phyloP scores from a whole-genome alignment of 345 rosid genomes.

The Lagerstroemia speciosa region DNA sequence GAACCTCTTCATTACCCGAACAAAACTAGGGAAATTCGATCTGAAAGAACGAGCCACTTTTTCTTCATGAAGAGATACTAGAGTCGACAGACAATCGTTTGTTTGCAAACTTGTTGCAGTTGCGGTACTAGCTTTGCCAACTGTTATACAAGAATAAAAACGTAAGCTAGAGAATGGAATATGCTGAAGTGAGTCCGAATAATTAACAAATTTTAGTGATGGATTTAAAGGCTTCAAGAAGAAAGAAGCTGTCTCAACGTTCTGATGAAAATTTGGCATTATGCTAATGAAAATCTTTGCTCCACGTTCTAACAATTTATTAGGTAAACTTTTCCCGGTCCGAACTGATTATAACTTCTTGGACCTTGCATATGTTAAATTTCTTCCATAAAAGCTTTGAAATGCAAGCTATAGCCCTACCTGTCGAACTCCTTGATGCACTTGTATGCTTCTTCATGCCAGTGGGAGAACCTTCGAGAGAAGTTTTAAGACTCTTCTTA shows the following conservation, averaged over 20 bases:
- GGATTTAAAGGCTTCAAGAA: neutral
- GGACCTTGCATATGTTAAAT: neutral
- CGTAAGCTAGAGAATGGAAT: neutral
- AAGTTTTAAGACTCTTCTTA: conserved; percentile 20
- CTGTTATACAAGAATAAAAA: conserved; percentile 1
- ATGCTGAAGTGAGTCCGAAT: too few species aligned
- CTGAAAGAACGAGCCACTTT: conserved; percentile 41
- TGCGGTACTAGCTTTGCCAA: conserved; percentile 12
- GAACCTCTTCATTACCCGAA: conserved; percentile 53
- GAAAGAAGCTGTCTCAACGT: neutral
- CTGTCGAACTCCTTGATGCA: conserved; percentile 12
- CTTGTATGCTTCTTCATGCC: conserved; percentile 17
- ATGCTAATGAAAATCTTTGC: neutral
- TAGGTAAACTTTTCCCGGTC: neutral
- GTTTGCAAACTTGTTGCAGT: conserved; percentile 12
- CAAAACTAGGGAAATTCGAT: conserved; percentile 45
- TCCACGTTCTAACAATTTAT: neutral
- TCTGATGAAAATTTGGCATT: neutral
- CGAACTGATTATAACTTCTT: neutral
- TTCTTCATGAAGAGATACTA: conserved; percentile 38
- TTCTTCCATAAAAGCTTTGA: conserved; percentile 17
- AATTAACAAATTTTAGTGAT: neutral
- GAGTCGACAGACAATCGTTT: conserved; percentile 25
- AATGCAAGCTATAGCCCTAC: conserved; percentile 17
- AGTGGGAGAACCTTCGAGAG: conserved; percentile 10